phyloP scores from a whole-genome alignment of 768 basidiomycete species.

The Rhodotorula graminis region DNA sequence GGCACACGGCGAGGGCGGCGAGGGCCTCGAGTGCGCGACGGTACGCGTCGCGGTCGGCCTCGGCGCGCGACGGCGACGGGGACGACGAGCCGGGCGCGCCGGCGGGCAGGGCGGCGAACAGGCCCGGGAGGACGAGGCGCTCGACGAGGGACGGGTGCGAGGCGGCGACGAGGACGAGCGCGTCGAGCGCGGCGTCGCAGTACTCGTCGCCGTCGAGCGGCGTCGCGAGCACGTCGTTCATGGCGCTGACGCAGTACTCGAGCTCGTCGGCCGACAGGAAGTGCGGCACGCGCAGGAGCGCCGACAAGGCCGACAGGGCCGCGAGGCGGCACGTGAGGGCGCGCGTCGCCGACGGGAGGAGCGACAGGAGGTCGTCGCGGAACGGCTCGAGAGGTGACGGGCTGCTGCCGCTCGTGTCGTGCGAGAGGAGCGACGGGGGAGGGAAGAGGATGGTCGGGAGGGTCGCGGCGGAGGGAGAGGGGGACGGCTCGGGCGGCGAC shows the following conservation, averaged over 20 bases:
- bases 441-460: background rate
- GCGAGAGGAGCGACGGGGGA: background rate
- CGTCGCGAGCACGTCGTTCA: constrained; percentile 61
- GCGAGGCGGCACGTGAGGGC: constrained; percentile 53
- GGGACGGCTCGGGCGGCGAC: background rate
- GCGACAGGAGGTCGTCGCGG: constrained; percentile 50
- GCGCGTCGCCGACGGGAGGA: constrained; percentile 55
- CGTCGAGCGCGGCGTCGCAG: constrained; percentile 43
- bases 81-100: constrained; percentile 46
- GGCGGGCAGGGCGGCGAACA: constrained; percentile 69
- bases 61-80: constrained; percentile 50
- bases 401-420: background rate
- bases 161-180: constrained; percentile 43
- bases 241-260: constrained; percentile 68
- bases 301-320: constrained; percentile 63
- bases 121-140: constrained; percentile 69
- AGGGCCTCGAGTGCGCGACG: constrained; percentile 52
- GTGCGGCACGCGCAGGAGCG: constrained; percentile 60
- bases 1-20: constrained; percentile 59
- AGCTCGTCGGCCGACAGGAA: constrained; percentile 70
- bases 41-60: constrained; percentile 57
- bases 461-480: background rate
- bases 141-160: constrained; percentile 50
- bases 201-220: constrained; percentile 24
- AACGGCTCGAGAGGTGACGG: constrained; percentile 20